Percentiles rank a stretch among this genome's conserved stretches.
Evolutionary conservation across 2,329 filamentous ascomycete genomes (phyloP).

Genomic region (Stenocarpella maydis): DNA sequence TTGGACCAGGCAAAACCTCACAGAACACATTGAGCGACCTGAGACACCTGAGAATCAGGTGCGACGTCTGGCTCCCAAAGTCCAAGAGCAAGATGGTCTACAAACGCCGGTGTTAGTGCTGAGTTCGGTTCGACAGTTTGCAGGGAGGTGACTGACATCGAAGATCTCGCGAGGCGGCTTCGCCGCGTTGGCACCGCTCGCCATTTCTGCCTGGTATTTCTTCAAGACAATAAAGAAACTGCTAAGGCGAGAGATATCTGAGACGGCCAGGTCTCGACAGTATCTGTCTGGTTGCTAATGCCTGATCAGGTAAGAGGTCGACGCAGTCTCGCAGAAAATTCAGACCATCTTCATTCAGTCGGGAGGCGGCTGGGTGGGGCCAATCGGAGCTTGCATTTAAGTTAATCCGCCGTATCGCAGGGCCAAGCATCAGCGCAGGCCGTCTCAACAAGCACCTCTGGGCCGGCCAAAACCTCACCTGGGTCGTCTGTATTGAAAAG

Average conservation of each 20-base stretch:
- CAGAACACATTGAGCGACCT: conserved; percentile 82
- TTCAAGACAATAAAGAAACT: neutral
- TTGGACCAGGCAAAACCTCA: conserved; percentile 90
- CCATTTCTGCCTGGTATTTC: neutral
- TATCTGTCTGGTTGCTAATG: neutral
- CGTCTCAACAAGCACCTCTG: neutral
- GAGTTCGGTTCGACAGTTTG: neutral
- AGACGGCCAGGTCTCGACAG: neutral
- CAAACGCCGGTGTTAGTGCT: conserved; percentile 37
- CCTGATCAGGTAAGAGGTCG: neutral
- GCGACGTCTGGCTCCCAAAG: conserved; percentile 76
- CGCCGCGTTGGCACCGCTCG: neutral
- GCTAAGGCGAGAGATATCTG: neutral
- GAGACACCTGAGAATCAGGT: conserved; percentile 78
- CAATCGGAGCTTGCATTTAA: conserved; percentile 19
- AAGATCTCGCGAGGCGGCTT: conserved; percentile 9
- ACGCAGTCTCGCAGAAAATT: conserved; percentile 13
- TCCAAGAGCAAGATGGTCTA: conserved; percentile 77
- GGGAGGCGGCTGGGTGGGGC: neutral
- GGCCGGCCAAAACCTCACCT: neutral
- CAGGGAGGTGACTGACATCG: conserved; percentile 1
- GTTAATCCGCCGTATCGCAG: conserved; percentile 8
- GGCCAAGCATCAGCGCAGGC: conserved; percentile 4
- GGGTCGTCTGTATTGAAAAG: neutral
- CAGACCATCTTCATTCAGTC: conserved; percentile 3